Evolutionary conservation across 2,329 filamentous ascomycete species (phyloP).

Genomic region (Chrysosporium keratinophilum): DNA sequence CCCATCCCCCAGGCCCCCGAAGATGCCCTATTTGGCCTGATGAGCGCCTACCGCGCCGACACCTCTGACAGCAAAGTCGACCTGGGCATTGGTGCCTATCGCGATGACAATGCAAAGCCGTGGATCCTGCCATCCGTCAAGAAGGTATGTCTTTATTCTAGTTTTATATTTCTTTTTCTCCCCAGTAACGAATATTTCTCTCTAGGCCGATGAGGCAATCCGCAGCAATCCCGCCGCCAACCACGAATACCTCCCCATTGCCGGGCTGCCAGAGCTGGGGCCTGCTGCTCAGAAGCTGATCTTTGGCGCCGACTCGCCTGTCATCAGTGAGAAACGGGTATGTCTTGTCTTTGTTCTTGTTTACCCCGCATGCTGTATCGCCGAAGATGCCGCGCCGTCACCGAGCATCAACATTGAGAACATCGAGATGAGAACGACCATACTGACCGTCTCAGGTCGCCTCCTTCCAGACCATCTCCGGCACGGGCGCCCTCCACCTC

Average conservation of each 20-base stretch:
- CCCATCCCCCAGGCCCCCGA: conserved; percentile 82
- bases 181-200: no score
- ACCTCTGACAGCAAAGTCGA: conserved; percentile 72
- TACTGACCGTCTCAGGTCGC: conserved; percentile 40
- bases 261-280: conserved; percentile 76
- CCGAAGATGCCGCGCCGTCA: no score
- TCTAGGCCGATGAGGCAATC: conserved; percentile 78
- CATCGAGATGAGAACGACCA: not conserved
- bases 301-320: conserved; percentile 67
- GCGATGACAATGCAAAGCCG: conserved; percentile 89
- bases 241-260: conserved; percentile 97
- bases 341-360: conserved; percentile 16
- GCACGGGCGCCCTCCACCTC: conserved; percentile 87
- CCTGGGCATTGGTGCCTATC: conserved; percentile 87
- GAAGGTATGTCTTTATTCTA: conserved; percentile 52
- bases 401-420: no score
- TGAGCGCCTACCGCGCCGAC: conserved; percentile 78
- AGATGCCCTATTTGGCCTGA: conserved; percentile 87
- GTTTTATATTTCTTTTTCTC: not conserved
- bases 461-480: conserved; percentile 90
- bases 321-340: conserved; percentile 71
- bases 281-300: conserved; percentile 84
- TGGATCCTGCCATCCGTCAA: conserved; percentile 95
- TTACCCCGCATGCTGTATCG: not conserved
- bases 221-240: conserved; percentile 82